Base-by-base conservation (phyloP, 2,329 filamentous ascomycete species). In the Dothideomycetidae sp. region DNA sequence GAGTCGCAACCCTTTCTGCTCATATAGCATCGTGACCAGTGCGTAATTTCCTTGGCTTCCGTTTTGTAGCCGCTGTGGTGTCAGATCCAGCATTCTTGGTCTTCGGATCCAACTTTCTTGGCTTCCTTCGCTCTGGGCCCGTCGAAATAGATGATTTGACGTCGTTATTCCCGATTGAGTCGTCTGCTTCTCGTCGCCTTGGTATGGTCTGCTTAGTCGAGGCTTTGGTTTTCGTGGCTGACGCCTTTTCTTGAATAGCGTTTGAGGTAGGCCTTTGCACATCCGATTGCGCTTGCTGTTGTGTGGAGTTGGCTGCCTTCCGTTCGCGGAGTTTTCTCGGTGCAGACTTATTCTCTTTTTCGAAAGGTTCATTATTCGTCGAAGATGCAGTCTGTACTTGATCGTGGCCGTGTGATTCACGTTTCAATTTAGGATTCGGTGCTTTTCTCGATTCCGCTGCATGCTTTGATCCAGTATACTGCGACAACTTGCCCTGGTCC, bases 11-110 rank as follows among this genome's bases (percentile, higher is more conserved):
- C 21, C 7, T 26, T 26, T 7, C 21, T 26, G n/a, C n/a, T 26
- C n/a, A 26, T n/a, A 26, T 34, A 33, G 39, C 29, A 33, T 45
- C 32, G 14, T 51, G 50, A 3, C 51, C 45, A 5, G 44, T 31
- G 26, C 52, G 48, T 0, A 54, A 29, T 29, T 54, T 54, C 3
- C 51, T 40, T 2, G 52, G 52, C 4, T 47, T 41, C 31, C 46
- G 52, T 11, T 42, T 21, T 2, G 44, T 36, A 1, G 46, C 15
- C 12, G 30, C 29, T 18, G 29, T 29, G 42, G 34, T 26, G 7
- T 26, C 21, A 7, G 21, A 26, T 26, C 21, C 21, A 10, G 40
- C 31, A 33, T 31, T 43, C 7, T 37, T 38, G 23, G 38, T 41
- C 30, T 46, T 51, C 3, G 45, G 21, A 7, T 40, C 39, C 28